Evolutionary conservation across 805 yeast genomes (phyloP).

Genomic region (Deakozyma indianensis): DNA sequence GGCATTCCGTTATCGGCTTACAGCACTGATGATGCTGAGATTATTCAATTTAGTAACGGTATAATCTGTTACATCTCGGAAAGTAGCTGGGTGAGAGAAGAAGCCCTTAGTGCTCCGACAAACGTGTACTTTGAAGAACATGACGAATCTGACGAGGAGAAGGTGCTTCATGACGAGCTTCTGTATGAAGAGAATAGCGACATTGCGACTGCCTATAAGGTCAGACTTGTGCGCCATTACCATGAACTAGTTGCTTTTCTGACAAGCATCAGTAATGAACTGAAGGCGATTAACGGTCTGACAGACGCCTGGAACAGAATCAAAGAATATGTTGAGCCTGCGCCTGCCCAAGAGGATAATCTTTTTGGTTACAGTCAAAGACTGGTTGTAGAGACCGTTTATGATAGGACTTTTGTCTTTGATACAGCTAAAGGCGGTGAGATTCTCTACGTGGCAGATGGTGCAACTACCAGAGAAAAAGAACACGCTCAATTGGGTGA

Average conservation of each 20-base stretch:
- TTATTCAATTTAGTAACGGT: background rate
- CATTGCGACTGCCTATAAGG: background rate
- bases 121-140: background rate
- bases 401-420: slow-evolving; percentile 18
- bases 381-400: slow-evolving; percentile 16
- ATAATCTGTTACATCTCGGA: background rate
- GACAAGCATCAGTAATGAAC: background rate
- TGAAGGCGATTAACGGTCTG: background rate
- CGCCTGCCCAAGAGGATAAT: slow-evolving; percentile 8
- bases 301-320: background rate
- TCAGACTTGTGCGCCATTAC: background rate
- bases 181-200: background rate
- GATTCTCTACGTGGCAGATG: slow-evolving; percentile 14
- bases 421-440: slow-evolving; percentile 15
- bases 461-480: slow-evolving; percentile 7
- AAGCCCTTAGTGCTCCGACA: background rate
- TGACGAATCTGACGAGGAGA: background rate
- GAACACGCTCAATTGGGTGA: slow-evolving; percentile 5
- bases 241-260: background rate
- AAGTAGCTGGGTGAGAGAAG: background rate
- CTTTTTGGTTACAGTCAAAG: slow-evolving; percentile 22
- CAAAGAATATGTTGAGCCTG: slow-evolving; percentile 2
- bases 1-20: background rate
- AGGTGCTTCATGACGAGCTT: background rate
- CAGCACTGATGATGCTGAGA: background rate